Conservation (phyloP, 78 protist species). For the Chrysochromulina parva region DNA sequence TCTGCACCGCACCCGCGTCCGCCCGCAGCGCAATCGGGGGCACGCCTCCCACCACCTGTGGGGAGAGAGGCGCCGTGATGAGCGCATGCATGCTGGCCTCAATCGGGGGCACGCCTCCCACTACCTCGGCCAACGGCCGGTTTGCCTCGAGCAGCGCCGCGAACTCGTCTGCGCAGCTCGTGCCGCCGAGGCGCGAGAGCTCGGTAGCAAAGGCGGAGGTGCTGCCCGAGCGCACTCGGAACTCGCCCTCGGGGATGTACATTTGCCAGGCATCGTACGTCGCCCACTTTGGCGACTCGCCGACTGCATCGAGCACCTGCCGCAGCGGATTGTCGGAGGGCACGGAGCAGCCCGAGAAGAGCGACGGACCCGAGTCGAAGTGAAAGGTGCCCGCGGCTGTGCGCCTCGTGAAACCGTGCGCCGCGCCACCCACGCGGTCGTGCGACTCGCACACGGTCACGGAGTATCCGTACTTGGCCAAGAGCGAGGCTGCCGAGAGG, state of each 20-base stretch:
- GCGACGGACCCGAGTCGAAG: constrained; percentile 37
- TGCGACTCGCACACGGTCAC: too few relatives aligned
- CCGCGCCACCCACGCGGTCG: too few relatives aligned
- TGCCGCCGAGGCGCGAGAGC: not conserved
- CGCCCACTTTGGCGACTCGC: constrained; percentile 11
- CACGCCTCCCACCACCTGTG: not conserved
- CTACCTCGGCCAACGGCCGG: not conserved
- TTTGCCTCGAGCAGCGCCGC: not conserved
- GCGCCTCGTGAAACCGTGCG: too few relatives aligned
- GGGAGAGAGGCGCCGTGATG: too few relatives aligned
- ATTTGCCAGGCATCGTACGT: constrained; percentile 35
- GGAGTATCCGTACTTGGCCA: too few relatives aligned
- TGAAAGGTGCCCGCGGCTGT: too few relatives aligned
- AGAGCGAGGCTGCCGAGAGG: too few relatives aligned
- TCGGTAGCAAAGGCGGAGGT: too few relatives aligned
- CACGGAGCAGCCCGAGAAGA: constrained; percentile 27
- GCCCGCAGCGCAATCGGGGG: constrained; percentile 46
- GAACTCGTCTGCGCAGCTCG: not conserved
- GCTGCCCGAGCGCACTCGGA: not conserved
- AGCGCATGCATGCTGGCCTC: too few relatives aligned
- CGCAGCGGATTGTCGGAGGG: constrained; percentile 40
- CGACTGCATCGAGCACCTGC: constrained; percentile 39
- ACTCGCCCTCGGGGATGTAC: constrained; percentile 11
- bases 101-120: not conserved
- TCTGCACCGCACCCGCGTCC: constrained; percentile 8